Evolutionary conservation across 352 stramenopile genomes (phyloP).

Genomic region (Globisporangium nodosum): DNA sequence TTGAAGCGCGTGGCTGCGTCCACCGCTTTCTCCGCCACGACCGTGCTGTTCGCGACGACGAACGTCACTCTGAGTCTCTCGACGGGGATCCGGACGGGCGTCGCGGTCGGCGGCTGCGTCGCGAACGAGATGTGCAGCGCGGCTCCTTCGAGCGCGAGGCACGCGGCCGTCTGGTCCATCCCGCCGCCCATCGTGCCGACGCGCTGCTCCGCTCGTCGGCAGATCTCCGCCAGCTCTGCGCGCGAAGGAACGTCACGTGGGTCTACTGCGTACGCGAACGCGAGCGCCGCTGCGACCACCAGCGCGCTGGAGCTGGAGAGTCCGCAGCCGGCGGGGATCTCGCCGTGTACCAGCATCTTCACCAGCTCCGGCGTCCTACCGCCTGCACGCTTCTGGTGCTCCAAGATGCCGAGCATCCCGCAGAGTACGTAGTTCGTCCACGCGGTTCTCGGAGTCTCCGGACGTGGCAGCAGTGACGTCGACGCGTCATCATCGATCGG

Average conservation of each 20-base stretch:
- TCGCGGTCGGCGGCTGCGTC: conserved; percentile 13
- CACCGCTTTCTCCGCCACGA: conserved; percentile 71
- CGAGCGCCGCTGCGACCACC: conserved; percentile 62
- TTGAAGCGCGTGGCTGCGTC: conserved; percentile 61
- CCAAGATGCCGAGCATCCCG: conserved; percentile 21
- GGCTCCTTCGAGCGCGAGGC: conserved; percentile 35
- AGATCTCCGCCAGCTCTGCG: conserved; percentile 44
- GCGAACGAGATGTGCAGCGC: conserved; percentile 65
- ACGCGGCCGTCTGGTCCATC: conserved; percentile 80
- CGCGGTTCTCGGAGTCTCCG: not conserved
- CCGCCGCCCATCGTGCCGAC: conserved; percentile 76
- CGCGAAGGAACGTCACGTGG: conserved; percentile 3
- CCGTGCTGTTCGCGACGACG: conserved; percentile 69
- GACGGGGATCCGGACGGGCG: conserved; percentile 24
- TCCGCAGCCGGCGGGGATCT: conserved; percentile 59
- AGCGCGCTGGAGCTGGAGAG: conserved; percentile 80
- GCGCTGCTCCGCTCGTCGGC: conserved; percentile 48
- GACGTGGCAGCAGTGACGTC: not conserved
- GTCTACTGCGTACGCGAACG: conserved; percentile 15
- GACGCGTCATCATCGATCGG: not conserved
- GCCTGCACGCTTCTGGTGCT: not conserved
- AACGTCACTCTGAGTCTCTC: conserved; percentile 36
- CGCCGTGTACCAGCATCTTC: conserved; percentile 54
- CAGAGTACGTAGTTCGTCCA: conserved; percentile 42
- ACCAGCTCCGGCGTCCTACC: not conserved